These are phyloP conservation scores for Ballota nigra DNA, from an alignment of 257 asterid species.

Conservation along the genomic window DNA sequence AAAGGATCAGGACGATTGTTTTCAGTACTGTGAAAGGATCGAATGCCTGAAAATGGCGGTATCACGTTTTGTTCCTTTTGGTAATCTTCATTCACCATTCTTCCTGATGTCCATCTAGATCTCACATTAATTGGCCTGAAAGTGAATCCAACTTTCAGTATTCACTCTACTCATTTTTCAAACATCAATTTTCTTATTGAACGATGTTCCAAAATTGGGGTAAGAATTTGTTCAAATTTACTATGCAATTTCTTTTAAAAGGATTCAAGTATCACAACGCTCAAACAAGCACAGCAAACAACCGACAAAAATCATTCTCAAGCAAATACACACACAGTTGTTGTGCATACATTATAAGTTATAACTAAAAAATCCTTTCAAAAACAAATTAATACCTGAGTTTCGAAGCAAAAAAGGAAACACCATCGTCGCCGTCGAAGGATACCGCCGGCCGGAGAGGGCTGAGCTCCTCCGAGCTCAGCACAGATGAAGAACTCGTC, in stretches of 20 bases:
- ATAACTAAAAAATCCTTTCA: background rate
- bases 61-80: constrained; percentile 26
- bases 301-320: background rate
- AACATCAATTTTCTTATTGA: background rate
- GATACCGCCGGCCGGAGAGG: constrained; percentile 58
- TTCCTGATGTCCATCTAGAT: constrained; percentile 40
- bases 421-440: constrained; percentile 38
- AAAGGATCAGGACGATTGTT: constrained; percentile 30
- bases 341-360: background rate
- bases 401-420: constrained; percentile 51
- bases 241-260: background rate
- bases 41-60: constrained; percentile 36
- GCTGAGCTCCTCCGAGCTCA: constrained; percentile 77
- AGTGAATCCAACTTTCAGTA: constrained; percentile 9
- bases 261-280: background rate
- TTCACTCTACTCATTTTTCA: background rate
- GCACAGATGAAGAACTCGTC: constrained; percentile 62
- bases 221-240: background rate
- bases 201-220: background rate
- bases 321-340: constrained; percentile 14
- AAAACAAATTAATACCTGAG: constrained; percentile 47
- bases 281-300: background rate
- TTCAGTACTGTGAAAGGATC: constrained; percentile 26
- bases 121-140: constrained; percentile 66
- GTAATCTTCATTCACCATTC: constrained; percentile 31